Evolutionary conservation across 495 filamentous ascomycete species (phyloP), one percentile per base, ranked within the genome.

Genomic region (Tuber borchii): DNA sequence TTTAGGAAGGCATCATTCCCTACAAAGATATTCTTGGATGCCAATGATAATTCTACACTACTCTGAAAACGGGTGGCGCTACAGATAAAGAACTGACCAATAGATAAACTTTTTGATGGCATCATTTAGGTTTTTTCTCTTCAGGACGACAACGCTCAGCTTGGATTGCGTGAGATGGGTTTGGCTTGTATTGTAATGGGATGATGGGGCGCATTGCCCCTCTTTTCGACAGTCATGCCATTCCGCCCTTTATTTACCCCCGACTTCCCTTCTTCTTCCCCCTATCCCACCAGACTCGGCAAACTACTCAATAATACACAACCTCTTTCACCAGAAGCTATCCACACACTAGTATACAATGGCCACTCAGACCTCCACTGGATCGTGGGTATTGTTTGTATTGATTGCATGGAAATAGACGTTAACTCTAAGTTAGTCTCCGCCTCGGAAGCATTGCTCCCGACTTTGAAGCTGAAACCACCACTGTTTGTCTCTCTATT

Each of bases 381-480:
- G 56, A 65, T 34, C 56, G 56, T 65, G 56, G 34, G 56, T 65
- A 65, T 34, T 26, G 4, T 65, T 16, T 19, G 56, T 14, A 6
- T 17, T 19, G 26, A 34, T 34, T 19, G 2, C 26, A 16, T 7
- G 6, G 56, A 65, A 65, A 65, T 31, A 34, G 26, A 17, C 34
- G 26, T 31, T 65, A 31, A 65, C 56, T 19, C 14, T 26, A 34
- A 69, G 44, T 42, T 26, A 79, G 78, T 79, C 90, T 99, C 85
- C 95, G 95, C 82, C 90, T 99, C 83, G 95, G 95, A 85, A 90
- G 89, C 82, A 89, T 88, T 84, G 95, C 95, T 84, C 95, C 95
- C 80, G 91, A 97, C 89, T 98, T 98, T 88, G 84, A 95, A 83
- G 92, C 95, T 77, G 92, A 95, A 73, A 97, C 95, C 84, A 97